phyloP scores from a whole-genome alignment of 768 basidiomycete genomes.

The Fistulinella prunicolor region DNA sequence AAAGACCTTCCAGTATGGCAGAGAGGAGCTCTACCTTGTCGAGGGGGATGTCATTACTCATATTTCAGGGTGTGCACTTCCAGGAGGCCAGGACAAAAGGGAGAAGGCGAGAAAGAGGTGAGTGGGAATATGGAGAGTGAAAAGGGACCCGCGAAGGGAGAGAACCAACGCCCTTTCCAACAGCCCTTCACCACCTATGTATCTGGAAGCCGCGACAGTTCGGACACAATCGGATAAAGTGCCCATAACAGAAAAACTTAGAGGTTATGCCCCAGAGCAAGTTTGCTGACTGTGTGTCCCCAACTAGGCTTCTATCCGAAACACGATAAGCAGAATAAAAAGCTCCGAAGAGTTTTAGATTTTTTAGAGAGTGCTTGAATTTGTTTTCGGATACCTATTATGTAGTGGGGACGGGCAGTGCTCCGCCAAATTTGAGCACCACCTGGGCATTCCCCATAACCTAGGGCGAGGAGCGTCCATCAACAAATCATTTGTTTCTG shows the following conservation, averaged over 20 bases:
- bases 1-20: conserved; percentile 8
- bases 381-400: no score
- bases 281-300: not conserved
- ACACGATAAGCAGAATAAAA: not conserved
- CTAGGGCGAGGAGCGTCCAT: no score
- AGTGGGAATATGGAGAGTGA: not conserved
- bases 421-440: no score
- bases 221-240: not conserved
- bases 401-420: no score
- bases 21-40: not conserved
- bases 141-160: not conserved
- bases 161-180: not conserved
- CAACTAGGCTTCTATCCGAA: not conserved
- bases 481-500: no score
- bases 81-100: not conserved
- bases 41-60: not conserved
- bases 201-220: not conserved
- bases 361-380: no score
- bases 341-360: not conserved
- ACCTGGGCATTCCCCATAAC: no score
- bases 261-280: not conserved
- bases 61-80: not conserved
- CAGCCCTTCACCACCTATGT: not conserved
- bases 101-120: not conserved
- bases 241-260: not conserved